phyloP scores from a whole-genome alignment of 257 asterid species.

The Hygrophila difformis region DNA sequence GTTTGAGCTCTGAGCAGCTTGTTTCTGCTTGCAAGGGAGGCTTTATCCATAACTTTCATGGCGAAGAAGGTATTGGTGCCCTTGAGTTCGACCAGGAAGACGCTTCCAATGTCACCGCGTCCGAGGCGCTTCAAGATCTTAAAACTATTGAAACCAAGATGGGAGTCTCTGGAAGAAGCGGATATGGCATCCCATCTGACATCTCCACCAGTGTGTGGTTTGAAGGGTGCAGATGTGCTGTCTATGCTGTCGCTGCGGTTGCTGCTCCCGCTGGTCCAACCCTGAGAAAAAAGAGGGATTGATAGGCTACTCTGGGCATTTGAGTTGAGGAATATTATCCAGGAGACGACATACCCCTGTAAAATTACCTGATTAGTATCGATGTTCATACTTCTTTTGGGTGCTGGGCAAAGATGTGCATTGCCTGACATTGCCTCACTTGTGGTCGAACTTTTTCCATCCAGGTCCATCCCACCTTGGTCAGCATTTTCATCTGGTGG shows the following conservation, averaged over 20 bases:
- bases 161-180: constrained; percentile 43
- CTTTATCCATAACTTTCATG: constrained; percentile 94
- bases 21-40: constrained; percentile 74
- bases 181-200: constrained; percentile 82
- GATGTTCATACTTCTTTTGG: too few relatives aligned
- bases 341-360: too few relatives aligned
- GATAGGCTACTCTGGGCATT: constrained; percentile 22
- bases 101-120: constrained; percentile 91
- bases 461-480: constrained; percentile 16
- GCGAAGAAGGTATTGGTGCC: constrained; percentile 72
- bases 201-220: constrained; percentile 94
- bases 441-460: constrained; percentile 13
- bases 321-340: constrained; percentile 14
- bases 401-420: constrained; percentile 12
- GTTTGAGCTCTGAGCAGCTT: constrained; percentile 80
- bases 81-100: constrained; percentile 75
- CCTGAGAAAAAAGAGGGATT: constrained; percentile 12
- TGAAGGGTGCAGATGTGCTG: constrained; percentile 43
- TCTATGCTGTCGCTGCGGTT: constrained; percentile 57
- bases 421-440: constrained; percentile 14
- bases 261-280: constrained; percentile 31
- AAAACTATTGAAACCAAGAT: constrained; percentile 63
- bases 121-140: constrained; percentile 80
- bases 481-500: constrained; percentile 18
- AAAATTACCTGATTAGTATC: too few relatives aligned